Evolutionary conservation across 176 grass and related monocot genomes (phyloP), one percentile per base, ranked within the genome.

Genomic region (Triticum timopheevii): DNA sequence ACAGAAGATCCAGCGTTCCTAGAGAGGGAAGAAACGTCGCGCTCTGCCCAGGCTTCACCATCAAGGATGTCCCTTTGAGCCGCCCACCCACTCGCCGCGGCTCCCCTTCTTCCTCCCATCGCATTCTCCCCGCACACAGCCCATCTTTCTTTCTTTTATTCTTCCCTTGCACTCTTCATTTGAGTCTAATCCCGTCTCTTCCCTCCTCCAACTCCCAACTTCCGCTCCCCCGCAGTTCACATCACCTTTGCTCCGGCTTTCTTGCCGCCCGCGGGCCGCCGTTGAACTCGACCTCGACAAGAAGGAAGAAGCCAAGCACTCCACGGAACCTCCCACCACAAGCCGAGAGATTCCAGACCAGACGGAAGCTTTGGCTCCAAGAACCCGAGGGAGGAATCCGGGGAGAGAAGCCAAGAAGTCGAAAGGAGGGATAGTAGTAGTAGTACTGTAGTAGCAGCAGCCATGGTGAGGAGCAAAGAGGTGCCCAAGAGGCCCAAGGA

Each of bases 401-500:
- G 3, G 73, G 47, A 34, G 47, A 13, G 74, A 77, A 77, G 74
- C 27, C 74, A 77, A 34, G 74, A 56, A 54, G 33, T 56, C 16
- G 8, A 0, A n/a, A 70, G 76, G 15, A 36, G 31, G 59, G 3
- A 49, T 4, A 9, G 0, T 30, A 6, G 38, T 45, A 8, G 70
- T 25, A 9, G 13, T 73, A 44, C 11, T 12, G 50, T 7, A 38
- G 70, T 31, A 36, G 22, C 22, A n/a, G 36, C 16, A 19, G 78
- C 74, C 92, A 99, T 99, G 97, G 97, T 99, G 45, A 91, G 95
- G 79, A 97, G 94, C 44, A 96, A 98, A 49, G 88, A 89, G 71
- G 77, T 80, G 73, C 56, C 62, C 33, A 92, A 91, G 84, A 88
- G 88, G 78, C 70, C 78, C 52, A 88, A 85, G 72, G 90, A 91